Percentiles rank a stretch among this genome's conserved stretches.
Evolutionary conservation across 148 eudicot species (phyloP).

Genomic region (Camellia japonica): DNA sequence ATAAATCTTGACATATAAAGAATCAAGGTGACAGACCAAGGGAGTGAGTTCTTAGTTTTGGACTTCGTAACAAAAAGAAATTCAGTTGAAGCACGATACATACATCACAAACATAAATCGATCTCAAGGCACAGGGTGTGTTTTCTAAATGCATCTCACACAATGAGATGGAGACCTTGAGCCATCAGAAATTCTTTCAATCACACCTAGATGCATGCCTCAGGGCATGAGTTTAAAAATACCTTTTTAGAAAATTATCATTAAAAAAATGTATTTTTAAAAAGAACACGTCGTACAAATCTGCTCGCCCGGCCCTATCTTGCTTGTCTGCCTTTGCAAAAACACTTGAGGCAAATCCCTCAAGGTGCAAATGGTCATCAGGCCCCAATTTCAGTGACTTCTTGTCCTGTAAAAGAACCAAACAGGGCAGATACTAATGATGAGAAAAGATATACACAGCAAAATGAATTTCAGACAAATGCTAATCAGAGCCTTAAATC

Average conservation of each 20-base stretch:
- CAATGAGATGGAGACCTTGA: not conserved
- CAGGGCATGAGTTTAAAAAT: not conserved
- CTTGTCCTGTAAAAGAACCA: conserved; percentile 58
- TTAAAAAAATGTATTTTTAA: not conserved
- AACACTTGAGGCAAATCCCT: conserved; percentile 82
- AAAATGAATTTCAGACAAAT: not conserved
- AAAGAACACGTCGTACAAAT: conserved; percentile 49
- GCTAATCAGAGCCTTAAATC: not conserved
- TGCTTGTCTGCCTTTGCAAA: conserved; percentile 95
- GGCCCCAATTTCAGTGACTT: conserved; percentile 67
- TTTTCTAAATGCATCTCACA: not conserved
- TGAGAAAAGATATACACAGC: not conserved
- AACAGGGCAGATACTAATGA: not conserved
- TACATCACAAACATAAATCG: not conserved
- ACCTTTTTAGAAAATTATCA: not conserved
- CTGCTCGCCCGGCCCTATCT: conserved; percentile 92
- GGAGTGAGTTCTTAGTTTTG: not conserved
- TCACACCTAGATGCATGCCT: not conserved
- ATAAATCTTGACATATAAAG: not conserved
- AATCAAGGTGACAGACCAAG: not conserved
- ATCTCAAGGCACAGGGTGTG: not conserved
- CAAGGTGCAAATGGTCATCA: conserved; percentile 77
- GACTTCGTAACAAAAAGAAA: not conserved
- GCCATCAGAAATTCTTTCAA: not conserved
- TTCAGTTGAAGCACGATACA: not conserved